These are phyloP conservation scores for Xanthoconium purpureum DNA, from an alignment of 768 basidiomycete species.

Conservation along the genomic window DNA sequence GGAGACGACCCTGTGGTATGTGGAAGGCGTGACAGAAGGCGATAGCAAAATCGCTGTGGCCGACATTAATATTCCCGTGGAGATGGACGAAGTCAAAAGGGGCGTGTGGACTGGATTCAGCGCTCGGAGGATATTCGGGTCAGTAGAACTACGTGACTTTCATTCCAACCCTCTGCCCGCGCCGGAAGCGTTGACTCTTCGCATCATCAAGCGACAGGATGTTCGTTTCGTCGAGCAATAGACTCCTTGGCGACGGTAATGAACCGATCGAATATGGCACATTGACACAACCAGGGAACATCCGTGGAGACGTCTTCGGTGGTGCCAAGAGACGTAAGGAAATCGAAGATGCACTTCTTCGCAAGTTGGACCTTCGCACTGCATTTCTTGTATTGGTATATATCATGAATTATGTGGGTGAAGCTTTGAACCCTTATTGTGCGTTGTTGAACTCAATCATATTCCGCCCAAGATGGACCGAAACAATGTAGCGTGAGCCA, in stretches of 20 bases:
- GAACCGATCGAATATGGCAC: constrained; percentile 2
- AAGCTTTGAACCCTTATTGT: background rate
- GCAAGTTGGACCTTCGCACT: constrained; percentile 43
- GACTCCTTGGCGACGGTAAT: background rate
- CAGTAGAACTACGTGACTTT: background rate
- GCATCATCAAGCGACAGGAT: background rate
- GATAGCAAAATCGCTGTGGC: constrained; percentile 44
- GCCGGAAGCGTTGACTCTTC: background rate
- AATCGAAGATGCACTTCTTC: constrained; percentile 41
- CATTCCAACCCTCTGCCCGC: background rate
- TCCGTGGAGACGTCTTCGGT: constrained; percentile 34
- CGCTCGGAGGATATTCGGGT: background rate
- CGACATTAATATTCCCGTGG: constrained; percentile 12
- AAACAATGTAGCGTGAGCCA: constrained; percentile 58
- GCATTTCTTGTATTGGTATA: constrained; percentile 45
- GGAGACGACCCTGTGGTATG: constrained; percentile 67
- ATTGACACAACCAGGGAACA: constrained; percentile 4
- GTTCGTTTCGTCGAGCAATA: background rate
- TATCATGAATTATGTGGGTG: constrained; percentile 45
- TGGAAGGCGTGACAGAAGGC: constrained; percentile 44
- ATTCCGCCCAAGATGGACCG: constrained; percentile 52
- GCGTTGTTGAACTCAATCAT: background rate
- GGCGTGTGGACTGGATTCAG: background rate
- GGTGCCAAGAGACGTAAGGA: constrained; percentile 34
- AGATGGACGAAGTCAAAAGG: background rate